Evolutionary conservation across 2,329 filamentous ascomycete species (phyloP), one percentile per base, ranked within the genome.

Genomic region (Didymellaceae sp.): DNA sequence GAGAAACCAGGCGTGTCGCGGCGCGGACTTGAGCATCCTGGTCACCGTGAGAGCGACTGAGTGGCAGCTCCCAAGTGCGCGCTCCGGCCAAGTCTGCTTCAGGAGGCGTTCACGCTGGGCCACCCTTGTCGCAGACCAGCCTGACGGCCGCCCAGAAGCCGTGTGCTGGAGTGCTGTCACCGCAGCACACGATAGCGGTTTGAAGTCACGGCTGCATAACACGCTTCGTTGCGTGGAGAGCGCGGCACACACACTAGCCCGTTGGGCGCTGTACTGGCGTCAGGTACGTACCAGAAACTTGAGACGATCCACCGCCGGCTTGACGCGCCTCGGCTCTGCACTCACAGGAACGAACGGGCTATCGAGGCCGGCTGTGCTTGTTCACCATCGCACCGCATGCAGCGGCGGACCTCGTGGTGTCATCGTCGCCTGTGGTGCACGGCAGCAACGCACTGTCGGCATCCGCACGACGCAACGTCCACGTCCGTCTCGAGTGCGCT

Each of bases 191-290:
- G 42, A 42, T 57, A 24, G 45, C 31, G 22, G 59, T 62, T 62
- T 59, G 57, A 61, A 55, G 35, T 42, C 5, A 17, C 40, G 32
- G 39, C 44, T 53, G 62, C 67, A 71, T 69, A 66, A 67, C 38
- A 45, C 50, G 41, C 50, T 41, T 62, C 48, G 59, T 55, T 54
- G 59, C 61, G 62, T 66, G 58, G 61, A 65, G 55, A 42, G 58
- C 43, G 45, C 51, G 44, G 31, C 43, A 46, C 34, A 46, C 34
- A 9, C 14, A 41, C 45, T 54, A 43, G 41, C 41, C 37, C 20
- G 43, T 46, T 51, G 31, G 54, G 45, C 50, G 43, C 43, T 40
- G 25, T 52, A n/a, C 47, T 32, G 37, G 49, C 49, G 49, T 53
- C 49, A 53, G 49, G 49, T 39, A 52, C 49, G 49, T 53, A 53